Percentiles rank a stretch among this genome's conserved stretches.
phyloP scores from a whole-genome alignment of 495 filamentous ascomycete genomes.

The Aspergillus leporis region DNA sequence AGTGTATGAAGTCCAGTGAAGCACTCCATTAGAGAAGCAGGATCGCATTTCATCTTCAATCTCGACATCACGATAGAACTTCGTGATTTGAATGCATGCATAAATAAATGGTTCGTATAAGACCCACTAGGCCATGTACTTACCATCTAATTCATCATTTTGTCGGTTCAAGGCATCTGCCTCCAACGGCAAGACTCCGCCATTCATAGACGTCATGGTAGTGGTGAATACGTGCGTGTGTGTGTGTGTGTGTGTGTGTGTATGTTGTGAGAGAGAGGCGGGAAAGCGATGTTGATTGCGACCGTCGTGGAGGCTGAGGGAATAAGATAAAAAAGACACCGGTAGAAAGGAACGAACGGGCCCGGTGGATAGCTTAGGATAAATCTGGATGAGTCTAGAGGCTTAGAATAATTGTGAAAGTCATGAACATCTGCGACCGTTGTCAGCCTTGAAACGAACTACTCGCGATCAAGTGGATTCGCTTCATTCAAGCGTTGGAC shows the following conservation, averaged over 20 bases:
- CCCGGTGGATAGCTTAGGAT: not conserved
- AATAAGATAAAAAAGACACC: not conserved
- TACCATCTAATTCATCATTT: slow-evolving; percentile 16
- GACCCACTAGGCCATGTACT: slow-evolving; percentile 12
- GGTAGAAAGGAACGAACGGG: slow-evolving; percentile 1
- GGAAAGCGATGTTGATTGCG: slow-evolving; percentile 14
- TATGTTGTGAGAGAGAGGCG: not conserved
- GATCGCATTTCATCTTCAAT: not conserved
- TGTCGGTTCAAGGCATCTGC: slow-evolving; percentile 18
- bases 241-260: too few relatives aligned
- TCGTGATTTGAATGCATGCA: too few relatives aligned
- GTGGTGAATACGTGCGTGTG: slow-evolving; percentile 1
- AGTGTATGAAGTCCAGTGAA: not conserved
- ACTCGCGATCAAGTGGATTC: slow-evolving; percentile 21
- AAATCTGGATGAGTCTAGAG: slow-evolving; percentile 5
- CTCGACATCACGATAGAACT: not conserved
- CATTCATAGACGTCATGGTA: slow-evolving; percentile 24
- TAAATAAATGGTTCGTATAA: not conserved
- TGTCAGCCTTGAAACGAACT: slow-evolving; percentile 25
- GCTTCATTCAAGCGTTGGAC: slow-evolving; percentile 17
- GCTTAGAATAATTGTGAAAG: not conserved
- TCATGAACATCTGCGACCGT: slow-evolving; percentile 7
- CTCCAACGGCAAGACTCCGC: slow-evolving; percentile 21
- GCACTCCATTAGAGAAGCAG: not conserved
- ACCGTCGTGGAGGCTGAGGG: slow-evolving; percentile 17